Base-by-base conservation (phyloP, 208 protist species). In the Trypanosoma rangeli region DNA sequence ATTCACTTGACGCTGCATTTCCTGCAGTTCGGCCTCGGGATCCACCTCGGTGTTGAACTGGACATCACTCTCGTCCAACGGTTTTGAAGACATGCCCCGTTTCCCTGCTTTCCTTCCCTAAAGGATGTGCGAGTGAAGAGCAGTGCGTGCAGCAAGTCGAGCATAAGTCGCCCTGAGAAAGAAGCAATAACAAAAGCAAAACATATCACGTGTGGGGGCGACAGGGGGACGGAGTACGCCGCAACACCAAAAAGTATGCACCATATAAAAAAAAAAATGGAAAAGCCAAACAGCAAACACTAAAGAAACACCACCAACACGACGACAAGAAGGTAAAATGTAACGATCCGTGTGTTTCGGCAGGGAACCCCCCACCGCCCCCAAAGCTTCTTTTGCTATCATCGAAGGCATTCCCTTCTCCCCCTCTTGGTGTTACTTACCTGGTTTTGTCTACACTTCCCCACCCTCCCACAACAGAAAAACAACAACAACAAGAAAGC, bases 1-100 rank as follows among this genome's bases (percentile, higher is more conserved):
- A 63, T 89, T 87, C 10, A 96, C 85, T 62, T 94, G 81, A 7
- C 82, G 87, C 55, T 80, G 78, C 80, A 96, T 86, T 56, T 91
- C 85, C 73, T 92, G 74, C 31, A 94, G 67, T 70, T 96, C 86
- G 10, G 83, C 78, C 58, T 95, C 86, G 4, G 71, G 66, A 66
- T 89, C 84, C 3, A 84, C 66, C 57, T 90, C 86, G 1, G 72
- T 75, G 67, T 74, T 82, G 62, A 77, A 76, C 67, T 69, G 26
- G 13, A 79, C 68, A 55, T 73, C 64, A 68, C 70, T 66, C 31
- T 61, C 72, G 68, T 65, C 64, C 13, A 59, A 48, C 13, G 35
- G 60, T 18, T 68, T 67, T 5, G 73, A 73, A 24, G 68, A 61
- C 68, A 73, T 73, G 48, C 16, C 35, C 58, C 53, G 5, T 55